phyloP scores from a whole-genome alignment of 2,329 filamentous ascomycete species.

The Penicillium sp. region DNA sequence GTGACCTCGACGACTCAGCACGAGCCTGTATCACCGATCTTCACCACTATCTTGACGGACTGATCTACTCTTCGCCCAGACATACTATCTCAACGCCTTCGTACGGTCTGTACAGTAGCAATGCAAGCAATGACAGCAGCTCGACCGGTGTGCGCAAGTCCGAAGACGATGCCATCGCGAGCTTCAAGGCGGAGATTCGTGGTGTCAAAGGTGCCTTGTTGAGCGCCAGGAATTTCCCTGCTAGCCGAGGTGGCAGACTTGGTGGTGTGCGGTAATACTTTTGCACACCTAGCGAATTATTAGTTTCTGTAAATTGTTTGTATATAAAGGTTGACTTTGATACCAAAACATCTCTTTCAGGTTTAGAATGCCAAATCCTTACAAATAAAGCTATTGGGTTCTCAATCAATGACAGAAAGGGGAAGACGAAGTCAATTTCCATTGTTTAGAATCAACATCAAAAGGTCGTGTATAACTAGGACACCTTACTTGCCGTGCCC shows the following conservation, averaged over 20 bases:
- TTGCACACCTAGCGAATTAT: not conserved
- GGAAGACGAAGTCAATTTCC: not conserved
- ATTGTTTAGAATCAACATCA: not conserved
- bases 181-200: slow-evolving; percentile 59
- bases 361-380: not conserved
- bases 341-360: not conserved
- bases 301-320: not conserved
- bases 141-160: slow-evolving; percentile 36
- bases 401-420: not conserved
- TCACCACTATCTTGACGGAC: slow-evolving; percentile 52
- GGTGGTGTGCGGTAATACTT: slow-evolving; percentile 12
- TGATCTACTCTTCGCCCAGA: slow-evolving; percentile 40
- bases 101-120: slow-evolving; percentile 38
- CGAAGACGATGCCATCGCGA: slow-evolving; percentile 58
- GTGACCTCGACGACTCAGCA: slow-evolving; percentile 33
- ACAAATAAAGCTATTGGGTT: not conserved
- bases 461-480: too few species aligned
- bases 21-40: slow-evolving; percentile 44
- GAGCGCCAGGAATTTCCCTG: slow-evolving; percentile 61
- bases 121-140: slow-evolving; percentile 8
- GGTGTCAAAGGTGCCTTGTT: slow-evolving; percentile 63
- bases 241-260: slow-evolving; percentile 30
- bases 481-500: too few species aligned
- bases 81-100: slow-evolving; percentile 27
- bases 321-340: not conserved